A percentile compares a stretch with the other conserved stretches of the same genome.
Evolutionary conservation across 768 basidiomycete genomes (phyloP).

Genomic region (Gloeophyllum trabeum): DNA sequence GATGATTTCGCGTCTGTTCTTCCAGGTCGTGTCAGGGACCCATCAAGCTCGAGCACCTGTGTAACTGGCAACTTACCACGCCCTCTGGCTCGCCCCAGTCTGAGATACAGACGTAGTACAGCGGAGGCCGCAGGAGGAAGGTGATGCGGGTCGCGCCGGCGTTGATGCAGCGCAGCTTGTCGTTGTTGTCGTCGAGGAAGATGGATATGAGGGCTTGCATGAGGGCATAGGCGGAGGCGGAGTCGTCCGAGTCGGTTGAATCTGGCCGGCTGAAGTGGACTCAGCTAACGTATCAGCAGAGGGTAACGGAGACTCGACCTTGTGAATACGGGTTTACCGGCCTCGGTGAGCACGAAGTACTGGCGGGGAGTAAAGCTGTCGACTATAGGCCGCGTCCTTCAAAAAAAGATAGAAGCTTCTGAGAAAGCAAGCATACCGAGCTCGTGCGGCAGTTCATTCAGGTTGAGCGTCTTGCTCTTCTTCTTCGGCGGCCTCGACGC

Average conservation of each 20-base stretch:
- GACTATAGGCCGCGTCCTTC: slow-evolving; percentile 5
- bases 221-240: slow-evolving; percentile 77
- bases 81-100: slow-evolving; percentile 96
- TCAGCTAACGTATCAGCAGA: too few species aligned
- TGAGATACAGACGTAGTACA: slow-evolving; percentile 88
- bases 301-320: slow-evolving; percentile 39
- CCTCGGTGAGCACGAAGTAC: slow-evolving; percentile 90
- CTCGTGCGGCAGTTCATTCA: slow-evolving; percentile 28
- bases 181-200: slow-evolving; percentile 86
- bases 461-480: slow-evolving; percentile 8
- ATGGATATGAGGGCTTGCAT: slow-evolving; percentile 96
- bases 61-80: slow-evolving; percentile 48
- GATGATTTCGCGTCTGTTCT: slow-evolving; percentile 85
- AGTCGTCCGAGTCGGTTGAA: slow-evolving; percentile 44
- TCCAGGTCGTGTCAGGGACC: slow-evolving; percentile 26
- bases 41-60: neutral
- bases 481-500: neutral
- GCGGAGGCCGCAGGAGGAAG: slow-evolving; percentile 75
- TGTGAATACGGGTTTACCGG: slow-evolving; percentile 94
- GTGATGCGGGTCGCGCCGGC: slow-evolving; percentile 76
- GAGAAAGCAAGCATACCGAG: slow-evolving; percentile 22
- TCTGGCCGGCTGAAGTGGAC: slow-evolving; percentile 45
- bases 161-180: slow-evolving; percentile 77
- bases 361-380: slow-evolving; percentile 43
- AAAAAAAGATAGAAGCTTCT: too few species aligned